phyloP scores from a whole-genome alignment of 352 stramenopile genomes.

The Phytophthora ohioensis region DNA sequence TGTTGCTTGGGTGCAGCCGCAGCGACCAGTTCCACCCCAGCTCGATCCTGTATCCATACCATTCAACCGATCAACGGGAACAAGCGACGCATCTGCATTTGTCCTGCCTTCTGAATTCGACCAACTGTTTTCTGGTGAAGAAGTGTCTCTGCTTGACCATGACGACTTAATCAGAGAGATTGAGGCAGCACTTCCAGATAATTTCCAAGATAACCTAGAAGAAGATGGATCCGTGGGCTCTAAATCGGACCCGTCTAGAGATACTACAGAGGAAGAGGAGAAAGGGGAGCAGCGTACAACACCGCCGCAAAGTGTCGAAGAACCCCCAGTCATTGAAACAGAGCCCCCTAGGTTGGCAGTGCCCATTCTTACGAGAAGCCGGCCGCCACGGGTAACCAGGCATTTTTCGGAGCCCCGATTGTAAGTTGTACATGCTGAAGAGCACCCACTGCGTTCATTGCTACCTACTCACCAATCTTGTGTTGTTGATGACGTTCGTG shows the following conservation, averaged over 20 bases:
- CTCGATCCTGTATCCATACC: slow-evolving; percentile 17
- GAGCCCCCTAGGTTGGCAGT: slow-evolving; percentile 1
- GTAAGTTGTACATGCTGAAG: slow-evolving; percentile 25
- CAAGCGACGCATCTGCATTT: slow-evolving; percentile 5
- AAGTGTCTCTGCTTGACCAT: slow-evolving; percentile 46
- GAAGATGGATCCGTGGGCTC: slow-evolving; percentile 67
- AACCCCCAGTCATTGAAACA: slow-evolving; percentile 5
- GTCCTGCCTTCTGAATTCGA: slow-evolving; percentile 42
- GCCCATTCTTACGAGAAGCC: slow-evolving; percentile 5
- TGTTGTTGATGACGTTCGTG: background rate
- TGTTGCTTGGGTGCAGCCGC: slow-evolving; percentile 14
- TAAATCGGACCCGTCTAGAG: slow-evolving; percentile 76
- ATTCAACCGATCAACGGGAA: slow-evolving; percentile 9
- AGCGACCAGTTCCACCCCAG: slow-evolving; percentile 3
- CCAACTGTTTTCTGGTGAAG: slow-evolving; percentile 40
- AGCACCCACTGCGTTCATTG: background rate
- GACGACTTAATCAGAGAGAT: slow-evolving; percentile 78
- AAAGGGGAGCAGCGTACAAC: slow-evolving; percentile 47
- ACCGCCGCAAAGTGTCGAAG: slow-evolving; percentile 14
- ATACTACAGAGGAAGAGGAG: slow-evolving; percentile 73
- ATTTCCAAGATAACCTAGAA: slow-evolving; percentile 50
- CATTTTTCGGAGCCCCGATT: slow-evolving; percentile 48
- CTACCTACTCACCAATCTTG: background rate
- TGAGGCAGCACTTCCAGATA: slow-evolving; percentile 62
- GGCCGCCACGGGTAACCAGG: slow-evolving; percentile 35